These are phyloP conservation scores for Priceomyces fermenticarens DNA, from an alignment of 805 yeast species.

Conservation along the genomic window DNA sequence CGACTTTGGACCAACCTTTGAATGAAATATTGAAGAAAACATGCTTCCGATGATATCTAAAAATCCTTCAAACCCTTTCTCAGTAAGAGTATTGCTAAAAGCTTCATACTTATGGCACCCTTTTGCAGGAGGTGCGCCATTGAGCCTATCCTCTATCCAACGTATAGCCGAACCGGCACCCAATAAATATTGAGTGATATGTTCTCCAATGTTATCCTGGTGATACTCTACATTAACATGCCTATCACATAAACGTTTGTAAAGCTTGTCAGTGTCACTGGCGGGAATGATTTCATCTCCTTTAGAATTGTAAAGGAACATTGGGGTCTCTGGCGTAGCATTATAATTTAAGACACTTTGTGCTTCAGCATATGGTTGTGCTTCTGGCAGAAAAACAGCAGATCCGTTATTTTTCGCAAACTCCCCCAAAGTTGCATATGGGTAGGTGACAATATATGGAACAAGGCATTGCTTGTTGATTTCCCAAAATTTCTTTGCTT, in stretches of 20 bases:
- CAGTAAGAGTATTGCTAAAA: neutral
- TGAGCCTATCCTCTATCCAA: constrained; percentile 17
- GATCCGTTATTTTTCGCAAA: constrained; percentile 8
- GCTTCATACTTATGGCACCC: constrained; percentile 14
- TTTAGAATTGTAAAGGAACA: constrained; percentile 21
- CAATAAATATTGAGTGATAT: constrained; percentile 14
- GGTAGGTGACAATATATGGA: neutral
- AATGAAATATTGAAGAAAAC: neutral
- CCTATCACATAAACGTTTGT: constrained; percentile 21
- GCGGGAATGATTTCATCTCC: constrained; percentile 22
- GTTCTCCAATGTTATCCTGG: constrained; percentile 17
- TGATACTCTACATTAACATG: constrained; percentile 24
- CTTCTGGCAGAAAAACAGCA: constrained; percentile 10
- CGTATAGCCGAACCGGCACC: constrained; percentile 16
- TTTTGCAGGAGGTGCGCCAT: constrained; percentile 11
- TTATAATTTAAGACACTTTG: constrained; percentile 20
- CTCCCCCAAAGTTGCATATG: neutral
- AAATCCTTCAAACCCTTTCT: neutral
- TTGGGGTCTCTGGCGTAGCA: constrained; percentile 16
- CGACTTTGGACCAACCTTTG: neutral
- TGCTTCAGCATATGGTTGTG: constrained; percentile 12
- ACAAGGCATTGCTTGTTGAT: neutral
- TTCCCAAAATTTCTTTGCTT: constrained; percentile 1
- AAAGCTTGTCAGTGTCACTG: constrained; percentile 9
- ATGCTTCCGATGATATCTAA: neutral